Base-by-base conservation (phyloP, 169 alveolate species). In the Cryptosporidium meleagridis region DNA sequence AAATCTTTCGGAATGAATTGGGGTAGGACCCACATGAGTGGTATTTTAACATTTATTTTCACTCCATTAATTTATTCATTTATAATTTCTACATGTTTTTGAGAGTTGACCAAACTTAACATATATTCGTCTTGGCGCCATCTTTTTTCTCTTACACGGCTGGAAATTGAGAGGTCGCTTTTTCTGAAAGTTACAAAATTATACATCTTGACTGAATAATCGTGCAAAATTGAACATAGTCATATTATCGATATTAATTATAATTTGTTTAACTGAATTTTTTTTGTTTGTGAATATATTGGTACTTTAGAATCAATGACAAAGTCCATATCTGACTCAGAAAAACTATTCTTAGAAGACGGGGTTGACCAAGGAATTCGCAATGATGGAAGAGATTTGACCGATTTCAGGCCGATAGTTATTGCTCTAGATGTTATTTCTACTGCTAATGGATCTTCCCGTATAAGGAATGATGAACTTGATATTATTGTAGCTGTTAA, bases 351-450 rank as follows among this genome's bases (percentile, higher is more conserved):
- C 59, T 29, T 80, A 21, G 89, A 80, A 41, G 75, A 80, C 62
- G 89, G 89, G 18, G 41, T 80, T 80, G 89, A 80, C 23, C 89
- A 80, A 29, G 89, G 89, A 16, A 80, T 80, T 65, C 72, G 89
- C 2, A 80, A 80, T 80, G 89, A 80, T 16, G 89, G 89, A 26
- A 80, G 89, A 65, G 75, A 41, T 37, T 26, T 80, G 29, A 33
- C 41, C 41, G 89, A 80, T 48, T 80, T 80, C 48, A 80, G 89
- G 18, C 52, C 51, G 10, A 59, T 65, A 31, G 45, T 44, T 44
- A 41, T 80, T 39, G 75, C 55, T 62, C 62, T 80, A 2, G 89
- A 65, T 80, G 89, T 80, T n/a, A 59, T 80, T 80, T 44, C 75
- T 18, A 41, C 89, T 41, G 72, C 89, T 8, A 80, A 80, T 41